phyloP scores from a whole-genome alignment of 108 stramenopile genomes.

The Nitzschia inconspicua region DNA sequence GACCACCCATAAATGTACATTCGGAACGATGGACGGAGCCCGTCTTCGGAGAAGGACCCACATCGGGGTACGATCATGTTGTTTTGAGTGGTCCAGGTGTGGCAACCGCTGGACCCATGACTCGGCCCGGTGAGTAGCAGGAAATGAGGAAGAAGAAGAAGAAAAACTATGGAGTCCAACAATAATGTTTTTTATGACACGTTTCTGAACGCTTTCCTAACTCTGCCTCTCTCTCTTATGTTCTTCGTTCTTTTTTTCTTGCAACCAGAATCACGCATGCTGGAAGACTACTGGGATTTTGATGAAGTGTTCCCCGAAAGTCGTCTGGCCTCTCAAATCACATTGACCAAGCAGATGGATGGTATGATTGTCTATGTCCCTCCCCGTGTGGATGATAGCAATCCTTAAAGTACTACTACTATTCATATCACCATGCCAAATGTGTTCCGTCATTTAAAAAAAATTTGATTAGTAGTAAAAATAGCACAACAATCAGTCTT shows the following conservation, averaged over 20 bases:
- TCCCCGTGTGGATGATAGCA: constrained; percentile 80
- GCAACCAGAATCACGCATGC: constrained; percentile 46
- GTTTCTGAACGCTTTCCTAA: not conserved
- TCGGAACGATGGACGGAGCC: constrained; percentile 78
- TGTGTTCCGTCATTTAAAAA: no score
- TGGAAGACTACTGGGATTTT: constrained; percentile 84
- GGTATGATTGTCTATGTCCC: constrained; percentile 90
- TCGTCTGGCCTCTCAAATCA: constrained; percentile 70
- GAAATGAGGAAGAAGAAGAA: not conserved
- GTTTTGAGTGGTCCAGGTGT: constrained; percentile 64
- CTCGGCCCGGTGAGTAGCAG: constrained; percentile 7
- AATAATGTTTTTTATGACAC: not conserved
- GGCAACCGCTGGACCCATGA: constrained; percentile 49
- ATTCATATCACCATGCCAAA: no score
- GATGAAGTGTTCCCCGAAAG: constrained; percentile 80
- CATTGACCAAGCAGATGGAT: constrained; percentile 79
- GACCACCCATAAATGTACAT: constrained; percentile 46
- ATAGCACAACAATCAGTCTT: no score
- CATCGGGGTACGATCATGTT: constrained; percentile 85
- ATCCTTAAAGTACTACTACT: constrained; percentile 60
- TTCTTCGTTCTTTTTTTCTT: not conserved
- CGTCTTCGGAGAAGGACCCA: constrained; percentile 83
- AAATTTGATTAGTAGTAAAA: no score
- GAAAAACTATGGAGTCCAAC: no score
- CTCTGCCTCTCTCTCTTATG: not conserved